Base-by-base conservation (phyloP, 1,284 basidiomycete species). In the Caloboletus firmus region DNA sequence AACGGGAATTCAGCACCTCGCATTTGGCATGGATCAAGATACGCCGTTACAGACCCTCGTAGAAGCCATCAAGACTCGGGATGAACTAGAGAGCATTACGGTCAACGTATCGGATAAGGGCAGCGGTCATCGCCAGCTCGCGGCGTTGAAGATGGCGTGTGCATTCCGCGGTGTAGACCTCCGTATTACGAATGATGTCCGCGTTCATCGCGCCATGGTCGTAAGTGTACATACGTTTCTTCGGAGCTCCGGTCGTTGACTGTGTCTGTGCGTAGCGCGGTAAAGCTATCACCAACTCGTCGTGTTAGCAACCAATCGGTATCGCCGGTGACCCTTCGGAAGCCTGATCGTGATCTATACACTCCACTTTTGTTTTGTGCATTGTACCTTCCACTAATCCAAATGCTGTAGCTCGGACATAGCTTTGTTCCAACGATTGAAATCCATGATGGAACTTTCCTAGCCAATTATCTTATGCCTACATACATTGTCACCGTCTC, bases 11-110 rank as follows among this genome's bases (percentile, higher is more conserved):
- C 74, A 80, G 60, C 80, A 83, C 56, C 62, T 88, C 37, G 80
- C 82, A 28, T 71, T 88, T 37, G 80, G 84, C 18, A 65, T 88
- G 45, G 79, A 82, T 62, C 73, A 72, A 55, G 79, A 82, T 50
- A 82, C 80, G 0, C 67, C 73, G 24, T 66, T 87, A 35, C 77
- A 78, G 59, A 72, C 76, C 11, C 68, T 86, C 28, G 65, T 86
- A 34, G 80, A 84, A 35, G 60, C 72, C 28, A 73, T 83, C 55
- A 79, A 77, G 59, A 64, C 68, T 4, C 70, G 67, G 34, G 65
- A 74, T 8, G 62, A 68, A 11, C 63, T 85, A 43, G 70, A 72
- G 54, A 69, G 71, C 26, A 63, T 85, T 22, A 79, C 76, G 6
- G 67, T 82, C 37, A 76, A 79, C 42, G 30, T 80, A 22, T 80